Base-by-base conservation (phyloP, 768 basidiomycete species). In the Tylopilus sp. region DNA sequence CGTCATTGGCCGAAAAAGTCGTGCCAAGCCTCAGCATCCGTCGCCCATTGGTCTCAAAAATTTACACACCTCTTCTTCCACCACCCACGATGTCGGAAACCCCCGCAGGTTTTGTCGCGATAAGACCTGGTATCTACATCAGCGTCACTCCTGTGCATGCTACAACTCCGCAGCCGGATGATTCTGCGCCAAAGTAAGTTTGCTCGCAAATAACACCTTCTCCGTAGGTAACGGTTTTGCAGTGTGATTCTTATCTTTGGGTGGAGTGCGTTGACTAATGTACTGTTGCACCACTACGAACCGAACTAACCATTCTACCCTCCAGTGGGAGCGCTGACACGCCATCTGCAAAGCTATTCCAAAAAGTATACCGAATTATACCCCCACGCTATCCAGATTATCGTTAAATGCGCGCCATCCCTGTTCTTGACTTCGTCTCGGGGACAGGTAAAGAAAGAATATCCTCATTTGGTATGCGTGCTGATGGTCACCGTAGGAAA, bases 201-300 rank as follows among this genome's bases (percentile, higher is more conserved):
- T 30, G 9, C 41, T 36, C 17, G 3, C 6, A 18, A 18, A 2
- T 9, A 18, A 36, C n/a, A 18, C n/a, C 36, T 18, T 8, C 6
- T 18, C n/a, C n/a, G 17, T 9, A 1, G 10, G 2, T 36, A n/a
- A 64, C 36, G 8, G 4, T 48, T 3, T 0, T 18, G 9, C 40
- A 66, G 65, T 11, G 54, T 69, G 9, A 69, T 66, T 40, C 59
- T 66, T 15, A 58, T 66, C 15, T 67, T 66, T 18, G 67, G 65
- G 21, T 66, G 67, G 65, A 62, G 65, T 66, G 36, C 25, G 65
- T 55, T 18, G 21, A 17, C 25, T 12, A 6, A 22, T 20, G 15
- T 13, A 15, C 28, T 2, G 2, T 4, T 9, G 6, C n/a, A 4
- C 9, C n/a, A 41, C 8, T 28, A 2, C 40, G 10, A 31, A 30